A percentile compares a stretch with the other conserved stretches of the same genome.
phyloP scores from a whole-genome alignment of 2,329 filamentous ascomycete species.

The Phaeosphaeriaceae sp. region DNA sequence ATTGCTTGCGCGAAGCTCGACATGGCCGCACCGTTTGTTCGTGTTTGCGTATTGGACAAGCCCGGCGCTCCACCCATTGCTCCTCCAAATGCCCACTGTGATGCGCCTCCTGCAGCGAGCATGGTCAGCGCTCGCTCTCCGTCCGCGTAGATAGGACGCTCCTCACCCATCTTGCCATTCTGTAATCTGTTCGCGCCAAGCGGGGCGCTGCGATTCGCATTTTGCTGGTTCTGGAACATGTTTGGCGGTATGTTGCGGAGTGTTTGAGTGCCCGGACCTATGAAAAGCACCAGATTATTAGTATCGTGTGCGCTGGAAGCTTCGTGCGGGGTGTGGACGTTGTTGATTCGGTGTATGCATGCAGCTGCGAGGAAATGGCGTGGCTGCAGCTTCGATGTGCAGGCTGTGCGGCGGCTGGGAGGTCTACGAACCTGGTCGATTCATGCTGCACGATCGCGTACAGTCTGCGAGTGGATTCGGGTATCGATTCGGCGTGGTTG shows the following conservation, averaged over 20 bases:
- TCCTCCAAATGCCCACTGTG: slow-evolving; percentile 65
- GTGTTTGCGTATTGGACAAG: slow-evolving; percentile 58
- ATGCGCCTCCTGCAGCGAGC: slow-evolving; percentile 55
- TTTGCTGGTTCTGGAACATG: slow-evolving; percentile 59
- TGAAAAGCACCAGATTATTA: slow-evolving; percentile 10
- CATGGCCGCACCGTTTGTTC: slow-evolving; percentile 57
- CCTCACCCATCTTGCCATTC: slow-evolving; percentile 62
- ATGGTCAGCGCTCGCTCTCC: slow-evolving; percentile 24
- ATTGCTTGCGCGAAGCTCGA: slow-evolving; percentile 65
- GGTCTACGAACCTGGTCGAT: slow-evolving; percentile 56
- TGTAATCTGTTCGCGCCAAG: slow-evolving; percentile 58
- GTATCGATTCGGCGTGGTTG: background rate
- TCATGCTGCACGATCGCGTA: slow-evolving; percentile 47
- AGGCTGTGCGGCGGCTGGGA: slow-evolving; percentile 24
- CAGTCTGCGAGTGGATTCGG: background rate
- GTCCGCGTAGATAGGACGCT: background rate
- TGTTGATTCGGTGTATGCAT: background rate
- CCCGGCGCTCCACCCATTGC: slow-evolving; percentile 61
- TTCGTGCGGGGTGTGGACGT: background rate
- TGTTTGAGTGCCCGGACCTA: slow-evolving; percentile 59
- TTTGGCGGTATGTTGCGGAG: slow-evolving; percentile 60
- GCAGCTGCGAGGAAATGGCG: slow-evolving; percentile 9
- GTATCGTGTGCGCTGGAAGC: slow-evolving; percentile 2
- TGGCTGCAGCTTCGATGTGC: slow-evolving; percentile 21
- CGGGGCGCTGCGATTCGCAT: slow-evolving; percentile 56